Evolutionary conservation across 2,329 filamentous ascomycete genomes (phyloP), one percentile per base, ranked within the genome.

Genomic region (Cladophialophora yegresii): DNA sequence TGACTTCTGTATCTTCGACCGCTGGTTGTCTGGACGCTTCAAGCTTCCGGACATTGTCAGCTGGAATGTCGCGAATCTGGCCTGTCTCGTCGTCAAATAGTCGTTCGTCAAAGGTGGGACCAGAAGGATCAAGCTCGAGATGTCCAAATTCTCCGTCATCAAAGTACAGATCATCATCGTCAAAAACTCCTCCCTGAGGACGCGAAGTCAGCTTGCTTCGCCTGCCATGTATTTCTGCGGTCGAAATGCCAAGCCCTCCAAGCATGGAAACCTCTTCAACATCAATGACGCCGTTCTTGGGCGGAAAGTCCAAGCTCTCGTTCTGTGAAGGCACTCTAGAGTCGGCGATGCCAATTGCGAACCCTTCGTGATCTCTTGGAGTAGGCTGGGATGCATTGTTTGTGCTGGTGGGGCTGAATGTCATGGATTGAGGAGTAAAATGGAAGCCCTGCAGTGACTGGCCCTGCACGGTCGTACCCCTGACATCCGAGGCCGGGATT

Each of bases 81-180:
- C 78, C 78, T 10, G 72, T 77, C 45, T 78, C 78, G 63, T 82
- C 79, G 65, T 82, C 80, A 55, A 82, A 80, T 9, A 81, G 76
- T 8, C 78, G 78, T 69, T 82, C 80, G 63, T 82, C 80, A 67
- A 82, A 81, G 0, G 67, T 69, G 32, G 73, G 72, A n/a, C 71
- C 72, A 9, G 72, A 71, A 23, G 70, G 67, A 22, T 60, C 54
- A 10, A 60, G 23, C 16, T 65, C 56, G 16, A 64, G 43, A 40
- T 66, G 47, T 36, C 58, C 70, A 64, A 73, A 70, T 54, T 72
- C 67, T 26, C 79, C 79, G 69, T 81, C 79, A 58, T 81, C 79
- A 65, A 79, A 81, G 58, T 81, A 81, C 30, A 81, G 65, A 62
- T 81, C 79, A 55, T 80, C 78, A 30, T 78, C 69, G 36, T 71